Base-by-base conservation (phyloP, 31 red algal species). In the Asparagopsis taxiformis region DNA sequence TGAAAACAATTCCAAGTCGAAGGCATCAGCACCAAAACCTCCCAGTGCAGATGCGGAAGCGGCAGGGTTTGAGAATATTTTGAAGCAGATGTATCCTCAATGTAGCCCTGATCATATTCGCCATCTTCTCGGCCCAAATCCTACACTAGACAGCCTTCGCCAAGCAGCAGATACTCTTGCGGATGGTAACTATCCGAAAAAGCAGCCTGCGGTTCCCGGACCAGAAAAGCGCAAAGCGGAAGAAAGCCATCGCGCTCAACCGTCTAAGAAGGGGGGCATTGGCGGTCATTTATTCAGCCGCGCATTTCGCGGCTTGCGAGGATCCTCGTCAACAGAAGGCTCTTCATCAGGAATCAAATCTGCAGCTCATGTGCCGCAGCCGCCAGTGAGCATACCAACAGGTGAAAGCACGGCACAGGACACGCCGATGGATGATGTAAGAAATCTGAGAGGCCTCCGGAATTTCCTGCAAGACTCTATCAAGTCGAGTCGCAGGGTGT, bases 351-450 rank as follows among this genome's bases (percentile, higher is more conserved):
- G 13, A 13, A 13, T 46, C 41, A 46, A 46, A 13, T 46, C 41
- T 46, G 41, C 8, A 6, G 13, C 13, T 46, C 41, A 46, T 9
- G 41, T 6, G 13, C 8, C 13, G 13, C 41, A 46, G 13, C 41
- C 6, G 8, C 13, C 41, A 46, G 41, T 13, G 6, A 13, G 41
- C 6, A 13, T 46, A 46, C 6, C 41, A 13, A 46, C 41, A 46
- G 13, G 8, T 46, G 13, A 9, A 46, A 6, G 8, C 13, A 13
- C 41, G 13, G 37, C 63, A 20, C 13, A 17, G 17, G 37, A 39
- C 31, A 28, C n/a, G 26, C 55, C 38, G 20, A 52, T 38, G 62
- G 50, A 82, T 32, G 77, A 82, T 63, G 52, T 62, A 28, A 51
- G 53, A 5, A 63, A 46, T 50, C 77, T 60, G 7, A 32, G 41